Base-by-base conservation (phyloP, 2,329 filamentous ascomycete species). In the Talaromyces verruculosus region DNA sequence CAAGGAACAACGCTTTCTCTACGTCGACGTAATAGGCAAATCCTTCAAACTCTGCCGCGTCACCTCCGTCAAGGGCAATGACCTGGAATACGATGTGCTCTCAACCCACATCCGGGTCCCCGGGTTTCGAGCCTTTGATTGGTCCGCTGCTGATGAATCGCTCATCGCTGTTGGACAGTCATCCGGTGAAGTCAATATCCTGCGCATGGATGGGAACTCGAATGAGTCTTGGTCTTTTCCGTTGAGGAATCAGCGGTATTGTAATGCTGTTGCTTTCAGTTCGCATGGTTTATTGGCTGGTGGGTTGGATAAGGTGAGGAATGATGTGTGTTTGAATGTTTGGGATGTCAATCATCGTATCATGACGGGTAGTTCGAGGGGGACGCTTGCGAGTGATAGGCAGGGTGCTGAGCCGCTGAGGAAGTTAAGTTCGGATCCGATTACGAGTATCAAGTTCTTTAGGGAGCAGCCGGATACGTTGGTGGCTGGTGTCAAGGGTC, bases 371-470 rank as follows among this genome's bases (percentile, higher is more conserved):
- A 72, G 71, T 17, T 69, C 70, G 30, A 75, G 73, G 65, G 75
- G 75, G 7, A 47, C 64, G 1, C 74, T 74, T 61, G 74, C 75
- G 11, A 67, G 65, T 19, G 70, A 71, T 57, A 72, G 71, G 64
- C 70, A 72, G 5, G 69, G 70, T 25, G 75, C 79, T 33, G 82
- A 84, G 69, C 87, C 87, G 1, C 79, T 87, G 67, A 81, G 84
- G 70, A 87, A 87, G 69, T 74, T 89, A 35, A 87, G 84, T 68
- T 87, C 85, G 17, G 82, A 89, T 70, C 83, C 84, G 2, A 87
- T 89, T 51, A 86, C 85, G 1, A 89, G 87, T 73, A 84, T 89
- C 69, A 86, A 88, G 68, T 89, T 89, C 75, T 88, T 88, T 69
- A 77, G 81, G 28, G 79, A 82, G 61, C 84, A 88, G 69, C 86